A percentile compares a stretch with the other conserved stretches of the same genome.
Evolutionary conservation across 768 basidiomycete genomes (phyloP).

Genomic region (Mycena pura): DNA sequence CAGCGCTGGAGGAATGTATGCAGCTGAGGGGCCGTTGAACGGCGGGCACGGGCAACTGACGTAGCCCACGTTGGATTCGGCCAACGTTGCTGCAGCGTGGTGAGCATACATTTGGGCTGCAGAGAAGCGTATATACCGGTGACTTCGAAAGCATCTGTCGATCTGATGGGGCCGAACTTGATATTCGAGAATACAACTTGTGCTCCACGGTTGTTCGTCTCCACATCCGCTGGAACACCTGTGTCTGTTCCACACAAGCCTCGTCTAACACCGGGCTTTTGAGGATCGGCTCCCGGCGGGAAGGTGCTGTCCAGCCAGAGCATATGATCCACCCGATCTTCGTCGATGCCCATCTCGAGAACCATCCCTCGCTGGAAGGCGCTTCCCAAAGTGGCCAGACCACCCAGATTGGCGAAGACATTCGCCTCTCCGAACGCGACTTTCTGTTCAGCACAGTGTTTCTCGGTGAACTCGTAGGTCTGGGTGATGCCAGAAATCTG

Average conservation of each 20-base stretch:
- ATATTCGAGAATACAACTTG: slow-evolving; percentile 48
- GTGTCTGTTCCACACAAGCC: slow-evolving; percentile 45
- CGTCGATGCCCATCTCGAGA: slow-evolving; percentile 45
- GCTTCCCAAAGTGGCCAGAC: slow-evolving; percentile 36
- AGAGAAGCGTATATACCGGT: slow-evolving; percentile 4
- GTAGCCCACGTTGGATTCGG: slow-evolving; percentile 2
- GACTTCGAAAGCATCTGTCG: no score
- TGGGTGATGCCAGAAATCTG: slow-evolving; percentile 40
- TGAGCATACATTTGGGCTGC: neutral
- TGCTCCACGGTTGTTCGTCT: slow-evolving; percentile 35
- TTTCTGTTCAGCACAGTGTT: slow-evolving; percentile 45
- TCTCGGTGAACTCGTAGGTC: slow-evolving; percentile 46
- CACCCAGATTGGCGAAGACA: slow-evolving; percentile 41
- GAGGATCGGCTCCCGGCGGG: slow-evolving; percentile 31
- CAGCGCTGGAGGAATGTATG: slow-evolving; percentile 5
- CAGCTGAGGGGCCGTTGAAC: slow-evolving; percentile 1
- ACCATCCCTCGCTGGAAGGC: slow-evolving; percentile 43
- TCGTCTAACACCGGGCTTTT: slow-evolving; percentile 40
- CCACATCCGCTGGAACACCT: slow-evolving; percentile 43
- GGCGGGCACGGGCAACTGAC: slow-evolving; percentile 1
- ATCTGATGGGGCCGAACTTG: slow-evolving; percentile 47
- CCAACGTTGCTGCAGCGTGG: slow-evolving; percentile 3
- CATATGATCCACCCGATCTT: slow-evolving; percentile 47
- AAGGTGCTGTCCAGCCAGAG: slow-evolving; percentile 47
- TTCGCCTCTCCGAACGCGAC: slow-evolving; percentile 45